Evolutionary conservation across 2,329 filamentous ascomycete genomes (phyloP), one percentile per base, ranked within the genome.

Genomic region (Myriosclerotinia scirpicola): DNA sequence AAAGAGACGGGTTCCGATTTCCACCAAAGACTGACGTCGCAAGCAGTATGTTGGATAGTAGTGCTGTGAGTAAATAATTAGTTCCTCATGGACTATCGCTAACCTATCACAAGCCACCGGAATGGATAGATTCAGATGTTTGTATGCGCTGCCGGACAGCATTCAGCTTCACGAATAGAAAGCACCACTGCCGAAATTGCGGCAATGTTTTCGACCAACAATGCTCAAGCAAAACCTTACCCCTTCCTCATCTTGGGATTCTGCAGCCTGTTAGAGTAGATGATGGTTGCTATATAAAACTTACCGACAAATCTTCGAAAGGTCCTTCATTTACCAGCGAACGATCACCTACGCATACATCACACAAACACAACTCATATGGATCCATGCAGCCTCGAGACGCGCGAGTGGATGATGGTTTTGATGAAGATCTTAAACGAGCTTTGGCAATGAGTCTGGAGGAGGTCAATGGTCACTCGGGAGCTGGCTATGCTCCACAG

Each of bases 1-100:
- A 96, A 78, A 84, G 84, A 67, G 95, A 98, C 77, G 92, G 93
- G 30, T 96, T 90, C 77, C 86, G 87, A 66, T 99, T 99, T 71
- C 95, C 95, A 1, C 95, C 95, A 5, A 91, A 89, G 74, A 87
- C 89, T 52, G 88, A 91, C 36, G 90, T 99, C 54, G 85, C 94
- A n/a, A 96, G 92, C 79, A 97, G 90, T 79, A 99, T 99, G 93
- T 87, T 98, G 71, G 94, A 99, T 77, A 97, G 93, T 77, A 97
- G 90, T 75, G 95, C 95, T 69, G 92, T 96, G 85, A 77, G 90
- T 84, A 60, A 26, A 20, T 50, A 5, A 38, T 50, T 34, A 8
- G 22, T 48, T 56, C 22, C 14, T 6, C 6, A 1, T 61, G n/a
- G 2, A 26, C 11, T 61, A 54, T 54, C 56, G 44, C 54, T 72